Base-by-base conservation (phyloP, 2,329 filamentous ascomycete species). In the Xylaria sp. region DNA sequence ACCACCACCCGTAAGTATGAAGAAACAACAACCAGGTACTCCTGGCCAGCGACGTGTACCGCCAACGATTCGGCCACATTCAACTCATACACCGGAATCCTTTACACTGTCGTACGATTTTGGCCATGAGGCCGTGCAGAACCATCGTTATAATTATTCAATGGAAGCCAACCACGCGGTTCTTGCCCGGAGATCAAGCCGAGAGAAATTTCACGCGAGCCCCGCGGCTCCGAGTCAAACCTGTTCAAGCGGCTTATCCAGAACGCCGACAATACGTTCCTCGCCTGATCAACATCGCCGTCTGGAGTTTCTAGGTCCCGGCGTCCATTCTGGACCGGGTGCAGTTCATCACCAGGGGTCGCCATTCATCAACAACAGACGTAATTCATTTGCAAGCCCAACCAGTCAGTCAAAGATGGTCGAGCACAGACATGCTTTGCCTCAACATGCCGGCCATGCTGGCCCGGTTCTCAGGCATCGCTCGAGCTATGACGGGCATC, bases 1-100 rank as follows among this genome's bases (percentile, higher is more conserved):
- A 0, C 72, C 75, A 2, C 75, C 76, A 0, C 76, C 78, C 0
- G 72, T 79, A 34, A 79, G 75, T 64, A 74, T 79, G 70, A 71
- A 71, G n/a, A 77, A 74, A 3, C 73, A 76, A 30, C 76, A 73
- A 35, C 69, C 72, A 5, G 64, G 69, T 7, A 75, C 72, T 35
- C 69, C 72, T 4, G 63, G 69, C 7, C 66, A 70, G 11, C 66
- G 73, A 10, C 69, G 71, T 52, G 76, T 72, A 2, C 72, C 71
- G 10, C 70, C 71, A 11, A 71, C 74, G 10, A 64, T 73, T 9
- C 74, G 76, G 30, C 67, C 76, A 4, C 71, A 72, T 44, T 74
- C 74, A 10, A 75, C 72, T 2, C 72, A 73, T 46, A 64, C 59
- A 46, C 61, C 65, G 54, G 59, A 46, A 8, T 52, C 54, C 18